Evolutionary conservation across 2,329 filamentous ascomycete genomes (phyloP).

Genomic region (Colletotrichum incanum): DNA sequence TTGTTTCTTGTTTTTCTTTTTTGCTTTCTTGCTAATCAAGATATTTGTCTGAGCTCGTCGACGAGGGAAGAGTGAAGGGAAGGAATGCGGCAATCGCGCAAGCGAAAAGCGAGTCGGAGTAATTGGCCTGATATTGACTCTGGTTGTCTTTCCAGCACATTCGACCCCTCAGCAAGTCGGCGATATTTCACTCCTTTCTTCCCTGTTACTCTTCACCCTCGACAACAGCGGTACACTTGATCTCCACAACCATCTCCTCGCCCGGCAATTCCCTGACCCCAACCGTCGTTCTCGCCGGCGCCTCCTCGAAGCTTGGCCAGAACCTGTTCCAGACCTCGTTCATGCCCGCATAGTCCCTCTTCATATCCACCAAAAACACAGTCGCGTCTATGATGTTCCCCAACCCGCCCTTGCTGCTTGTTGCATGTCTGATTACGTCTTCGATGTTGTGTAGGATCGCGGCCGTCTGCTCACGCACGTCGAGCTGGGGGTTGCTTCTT

Average conservation of each 20-base stretch:
- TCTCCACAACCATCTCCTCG: background rate
- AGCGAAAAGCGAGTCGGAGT: background rate
- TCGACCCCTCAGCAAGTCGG: no score
- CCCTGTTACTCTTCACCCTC: no score
- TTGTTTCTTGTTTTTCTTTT: no score
- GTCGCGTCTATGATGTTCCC: constrained; percentile 1
- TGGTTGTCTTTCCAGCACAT: background rate
- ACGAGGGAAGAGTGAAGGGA: background rate
- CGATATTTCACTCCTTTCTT: no score
- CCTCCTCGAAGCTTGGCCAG: background rate
- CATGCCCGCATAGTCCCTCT: background rate
- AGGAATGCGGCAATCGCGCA: background rate
- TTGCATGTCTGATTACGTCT: background rate
- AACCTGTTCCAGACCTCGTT: background rate
- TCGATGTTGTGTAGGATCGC: constrained; percentile 1
- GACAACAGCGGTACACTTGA: no score
- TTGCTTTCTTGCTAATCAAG: background rate
- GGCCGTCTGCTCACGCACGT: background rate
- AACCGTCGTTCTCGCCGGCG: background rate
- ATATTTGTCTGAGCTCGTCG: background rate
- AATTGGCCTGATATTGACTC: background rate
- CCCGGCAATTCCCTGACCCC: background rate
- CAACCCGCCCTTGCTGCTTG: background rate
- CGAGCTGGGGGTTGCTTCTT: no score
- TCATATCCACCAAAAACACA: background rate